phyloP scores from a whole-genome alignment of 2,329 filamentous ascomycete genomes.

The Thielaviopsis cerberus region DNA sequence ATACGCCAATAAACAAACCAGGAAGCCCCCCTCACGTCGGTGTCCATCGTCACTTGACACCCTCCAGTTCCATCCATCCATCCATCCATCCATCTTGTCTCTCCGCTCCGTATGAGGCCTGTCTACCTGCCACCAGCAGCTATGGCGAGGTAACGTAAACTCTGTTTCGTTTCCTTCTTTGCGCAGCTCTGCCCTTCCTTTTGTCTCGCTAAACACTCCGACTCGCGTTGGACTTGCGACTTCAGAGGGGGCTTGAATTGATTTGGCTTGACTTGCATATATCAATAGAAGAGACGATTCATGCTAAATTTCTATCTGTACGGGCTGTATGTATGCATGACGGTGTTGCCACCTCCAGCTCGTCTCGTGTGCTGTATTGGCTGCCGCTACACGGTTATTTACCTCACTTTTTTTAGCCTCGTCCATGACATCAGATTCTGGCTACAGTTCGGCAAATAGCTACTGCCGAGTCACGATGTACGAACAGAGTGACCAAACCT shows the following conservation, averaged over 20 bases:
- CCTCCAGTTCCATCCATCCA: neutral
- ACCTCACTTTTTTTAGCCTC: neutral
- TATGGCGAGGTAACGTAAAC: neutral
- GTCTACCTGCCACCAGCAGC: neutral
- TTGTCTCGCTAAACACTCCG: neutral
- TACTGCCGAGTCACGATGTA: neutral
- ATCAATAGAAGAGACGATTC: neutral
- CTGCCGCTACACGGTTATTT: too few relatives aligned
- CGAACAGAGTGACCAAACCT: neutral
- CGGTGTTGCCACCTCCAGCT: neutral
- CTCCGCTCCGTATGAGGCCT: neutral
- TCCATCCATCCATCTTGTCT: neutral
- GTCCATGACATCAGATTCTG: neutral
- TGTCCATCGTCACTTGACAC: neutral
- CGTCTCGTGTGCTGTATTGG: too few relatives aligned
- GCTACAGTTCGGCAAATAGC: neutral
- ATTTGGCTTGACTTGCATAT: neutral
- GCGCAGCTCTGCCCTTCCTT: neutral
- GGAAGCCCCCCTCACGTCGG: neutral
- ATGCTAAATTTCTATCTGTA: neutral
- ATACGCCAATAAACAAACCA: neutral
- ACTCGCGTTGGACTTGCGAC: neutral
- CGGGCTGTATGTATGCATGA: neutral
- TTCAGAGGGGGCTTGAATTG: too few relatives aligned
- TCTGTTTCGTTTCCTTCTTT: neutral